Percentiles rank a stretch among this genome's conserved stretches.
These are phyloP conservation scores for Ophiostoma sp. DNA, from an alignment of 2,329 filamentous ascomycete genomes.

Conservation along the genomic window DNA sequence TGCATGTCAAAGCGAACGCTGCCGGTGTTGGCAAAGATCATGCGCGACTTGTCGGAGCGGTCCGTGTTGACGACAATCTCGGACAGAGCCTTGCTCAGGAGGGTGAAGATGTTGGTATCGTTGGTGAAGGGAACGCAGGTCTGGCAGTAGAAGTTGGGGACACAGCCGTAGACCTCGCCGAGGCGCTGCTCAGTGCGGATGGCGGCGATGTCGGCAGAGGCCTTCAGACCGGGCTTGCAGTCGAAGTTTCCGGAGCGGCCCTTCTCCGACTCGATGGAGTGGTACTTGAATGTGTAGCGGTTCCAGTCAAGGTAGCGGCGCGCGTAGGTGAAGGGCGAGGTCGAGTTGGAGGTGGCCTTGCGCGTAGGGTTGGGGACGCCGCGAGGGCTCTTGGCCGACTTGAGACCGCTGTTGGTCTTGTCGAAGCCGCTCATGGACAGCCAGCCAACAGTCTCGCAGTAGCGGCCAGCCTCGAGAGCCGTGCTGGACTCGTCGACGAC, in stretches of 20 bases:
- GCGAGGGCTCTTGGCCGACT: conserved; percentile 35
- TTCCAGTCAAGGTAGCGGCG: conserved; percentile 66
- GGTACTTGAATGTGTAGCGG: conserved; percentile 58
- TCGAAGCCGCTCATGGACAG: conserved; percentile 57
- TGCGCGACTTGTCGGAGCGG: conserved; percentile 45
- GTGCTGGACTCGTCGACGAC: conserved; percentile 58
- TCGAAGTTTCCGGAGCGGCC: conserved; percentile 24
- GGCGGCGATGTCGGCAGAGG: conserved; percentile 33
- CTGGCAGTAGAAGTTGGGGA: conserved; percentile 54
- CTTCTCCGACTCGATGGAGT: conserved; percentile 41
- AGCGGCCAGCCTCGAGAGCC: conserved; percentile 57
- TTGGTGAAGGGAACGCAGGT: conserved; percentile 49
- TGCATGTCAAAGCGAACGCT: conserved; percentile 57
- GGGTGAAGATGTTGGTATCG: conserved; percentile 49
- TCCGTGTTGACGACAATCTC: conserved; percentile 48
- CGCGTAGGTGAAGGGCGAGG: conserved; percentile 43
- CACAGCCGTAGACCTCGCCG: conserved; percentile 53
- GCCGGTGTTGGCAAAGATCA: conserved; percentile 57
- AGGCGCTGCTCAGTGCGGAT: conserved; percentile 50
- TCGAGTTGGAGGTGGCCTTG: conserved; percentile 37
- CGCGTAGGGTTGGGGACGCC: conserved; percentile 39
- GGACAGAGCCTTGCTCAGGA: conserved; percentile 47
- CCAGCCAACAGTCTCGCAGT: conserved; percentile 65
- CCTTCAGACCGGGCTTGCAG: conserved; percentile 25
- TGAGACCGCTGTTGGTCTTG: conserved; percentile 47